Base-by-base conservation (phyloP, 331 rosid genomes). In the Quercus lobata region DNA sequence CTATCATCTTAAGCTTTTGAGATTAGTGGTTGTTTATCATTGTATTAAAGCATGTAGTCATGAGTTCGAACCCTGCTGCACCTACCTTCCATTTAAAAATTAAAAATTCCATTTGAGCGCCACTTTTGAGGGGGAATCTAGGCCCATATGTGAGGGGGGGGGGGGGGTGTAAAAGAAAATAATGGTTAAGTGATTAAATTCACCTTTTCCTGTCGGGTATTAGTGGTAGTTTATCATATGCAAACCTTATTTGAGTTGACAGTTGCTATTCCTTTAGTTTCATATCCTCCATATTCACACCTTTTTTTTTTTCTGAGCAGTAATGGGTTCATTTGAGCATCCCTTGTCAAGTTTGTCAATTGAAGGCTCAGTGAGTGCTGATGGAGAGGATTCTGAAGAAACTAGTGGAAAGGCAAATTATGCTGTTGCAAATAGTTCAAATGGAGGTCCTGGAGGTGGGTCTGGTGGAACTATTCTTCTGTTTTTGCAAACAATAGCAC, bases 381-480 rank as follows among this genome's bases (percentile, higher is more conserved):
- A 96, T 81, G 99, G 99, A 80, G 97, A 85, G 75, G 85, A 73
- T 84, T 90, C 84, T 87, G 86, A 89, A 55, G 83, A 82, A 76
- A 84, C 78, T 53, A 35, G 73, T 56, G 41, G 53, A 80, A 76
- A 22, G 37, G 83, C 65, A 54, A 82, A 71, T 4, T 69, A 77
- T 79, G 21, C 82, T 18, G 41, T 35, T 75, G 69, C 75, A 69
- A 83, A 83, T 80, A 85, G 78, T 74, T 80, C 76, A 27, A 86
- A 78, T 81, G 93, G 87, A 65, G 93, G 89, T 70, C 94, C 94
- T 61, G 99, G 99, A 22, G 98, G 99, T 87, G 99, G 97, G 83
- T 96, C 99, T 78, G 99, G 99, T 82, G 99, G 99, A 78, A 88
- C 99, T 65, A 68, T 96, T 74, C 92, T 96, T 73, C 49, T 93